Evolutionary conservation across 208 protist species (phyloP).

Genomic region (Leishmania guyanensis): DNA sequence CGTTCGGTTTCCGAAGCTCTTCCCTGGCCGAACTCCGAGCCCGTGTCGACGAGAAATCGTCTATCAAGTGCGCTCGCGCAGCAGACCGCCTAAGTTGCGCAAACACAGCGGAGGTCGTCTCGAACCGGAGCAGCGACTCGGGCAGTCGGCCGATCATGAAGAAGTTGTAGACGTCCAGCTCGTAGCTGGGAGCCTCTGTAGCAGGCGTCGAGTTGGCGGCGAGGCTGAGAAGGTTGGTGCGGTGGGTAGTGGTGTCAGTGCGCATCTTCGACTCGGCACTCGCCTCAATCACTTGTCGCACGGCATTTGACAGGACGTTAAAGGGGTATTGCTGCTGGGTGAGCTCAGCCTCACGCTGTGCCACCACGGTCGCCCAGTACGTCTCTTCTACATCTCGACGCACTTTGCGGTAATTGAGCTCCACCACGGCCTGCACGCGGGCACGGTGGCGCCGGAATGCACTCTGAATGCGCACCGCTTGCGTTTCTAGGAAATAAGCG

Average conservation of each 20-base stretch:
- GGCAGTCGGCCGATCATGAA: slow-evolving; percentile 54
- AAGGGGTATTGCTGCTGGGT: slow-evolving; percentile 8
- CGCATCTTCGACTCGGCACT: slow-evolving; percentile 7
- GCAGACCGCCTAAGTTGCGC: slow-evolving; percentile 24
- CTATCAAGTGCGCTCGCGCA: slow-evolving; percentile 25
- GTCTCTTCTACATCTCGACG: slow-evolving; percentile 42
- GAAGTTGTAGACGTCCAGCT: slow-evolving; percentile 61
- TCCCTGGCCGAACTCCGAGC: slow-evolving; percentile 1
- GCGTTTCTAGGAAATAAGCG: slow-evolving; percentile 6
- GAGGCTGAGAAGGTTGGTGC: neutral
- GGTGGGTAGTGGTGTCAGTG: neutral
- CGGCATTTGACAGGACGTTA: neutral
- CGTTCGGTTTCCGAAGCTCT: neutral
- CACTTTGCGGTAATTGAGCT: slow-evolving; percentile 64
- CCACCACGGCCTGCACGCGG: slow-evolving; percentile 46
- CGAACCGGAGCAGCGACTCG: slow-evolving; percentile 48
- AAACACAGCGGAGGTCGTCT: slow-evolving; percentile 41
- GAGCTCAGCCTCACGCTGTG: slow-evolving; percentile 41
- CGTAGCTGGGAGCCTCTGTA: slow-evolving; percentile 4
- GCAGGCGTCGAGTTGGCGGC: neutral
- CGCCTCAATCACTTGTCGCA: slow-evolving; percentile 16
- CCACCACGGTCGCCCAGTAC: slow-evolving; percentile 56
- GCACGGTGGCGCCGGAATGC: slow-evolving; percentile 38
- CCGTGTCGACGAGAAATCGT: slow-evolving; percentile 23
- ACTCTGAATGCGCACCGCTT: slow-evolving; percentile 51